These are phyloP conservation scores for Nicotiana undulata DNA, from an alignment of 257 asterid genomes.

Conservation along the genomic window DNA sequence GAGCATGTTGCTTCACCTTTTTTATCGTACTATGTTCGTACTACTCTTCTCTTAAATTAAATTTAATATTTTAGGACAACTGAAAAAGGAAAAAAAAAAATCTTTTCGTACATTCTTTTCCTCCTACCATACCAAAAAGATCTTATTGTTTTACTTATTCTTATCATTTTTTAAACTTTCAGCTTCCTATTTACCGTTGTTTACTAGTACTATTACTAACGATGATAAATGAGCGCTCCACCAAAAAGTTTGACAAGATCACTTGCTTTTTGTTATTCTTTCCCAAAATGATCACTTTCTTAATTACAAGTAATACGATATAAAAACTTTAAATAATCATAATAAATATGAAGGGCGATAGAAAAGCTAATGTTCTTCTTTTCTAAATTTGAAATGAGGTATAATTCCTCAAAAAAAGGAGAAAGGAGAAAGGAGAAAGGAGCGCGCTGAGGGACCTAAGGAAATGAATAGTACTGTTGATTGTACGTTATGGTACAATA, in stretches of 20 bases:
- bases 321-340: background rate
- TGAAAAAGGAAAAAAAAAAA: too few relatives aligned
- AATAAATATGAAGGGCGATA: background rate
- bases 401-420: background rate
- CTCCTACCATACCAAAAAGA: background rate
- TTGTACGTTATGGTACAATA: slow-evolving; percentile 6
- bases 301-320: background rate
- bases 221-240: background rate
- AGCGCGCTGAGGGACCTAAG: background rate
- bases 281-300: background rate
- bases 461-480: background rate
- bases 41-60: background rate
- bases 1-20: background rate
- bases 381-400: background rate
- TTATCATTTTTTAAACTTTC: too few relatives aligned
- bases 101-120: background rate
- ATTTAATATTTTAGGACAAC: background rate
- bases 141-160: background rate
- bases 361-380: background rate
- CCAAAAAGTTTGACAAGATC: background rate
- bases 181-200: background rate
- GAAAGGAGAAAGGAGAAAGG: background rate
- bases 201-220: background rate
- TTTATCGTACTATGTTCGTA: background rate
- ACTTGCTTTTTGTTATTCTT: background rate